Percentiles rank a stretch among this genome's conserved stretches.
These are phyloP conservation scores for Phytopythium vexans DNA, from an alignment of 352 stramenopile species.

Conservation along the genomic window DNA sequence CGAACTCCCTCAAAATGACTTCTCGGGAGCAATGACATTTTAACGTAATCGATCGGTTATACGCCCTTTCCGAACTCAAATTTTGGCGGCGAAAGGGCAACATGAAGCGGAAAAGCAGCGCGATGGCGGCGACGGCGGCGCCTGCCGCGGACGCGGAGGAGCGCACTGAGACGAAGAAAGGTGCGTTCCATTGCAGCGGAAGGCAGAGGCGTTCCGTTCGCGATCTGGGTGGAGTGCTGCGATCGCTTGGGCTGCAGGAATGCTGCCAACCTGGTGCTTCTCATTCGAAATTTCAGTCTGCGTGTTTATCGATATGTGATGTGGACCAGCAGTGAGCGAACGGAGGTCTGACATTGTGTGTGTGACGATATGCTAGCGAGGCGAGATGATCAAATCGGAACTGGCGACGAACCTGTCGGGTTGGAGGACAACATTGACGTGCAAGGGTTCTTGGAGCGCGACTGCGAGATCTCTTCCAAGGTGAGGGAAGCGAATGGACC, in stretches of 20 bases:
- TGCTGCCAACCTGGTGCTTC: too few species aligned
- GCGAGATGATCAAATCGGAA: slow-evolving; percentile 3
- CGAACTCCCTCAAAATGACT: not conserved
- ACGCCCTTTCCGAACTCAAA: not conserved
- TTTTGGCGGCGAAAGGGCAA: slow-evolving; percentile 1
- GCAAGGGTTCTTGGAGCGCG: slow-evolving; percentile 39
- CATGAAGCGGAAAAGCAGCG: too few species aligned
- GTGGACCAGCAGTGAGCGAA: too few species aligned
- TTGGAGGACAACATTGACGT: slow-evolving; percentile 33
- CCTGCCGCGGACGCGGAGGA: too few species aligned
- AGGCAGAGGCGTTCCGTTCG: too few species aligned
- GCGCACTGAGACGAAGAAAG: too few species aligned
- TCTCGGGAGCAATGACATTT: not conserved
- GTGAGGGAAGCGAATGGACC: slow-evolving; percentile 10
- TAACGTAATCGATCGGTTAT: not conserved
- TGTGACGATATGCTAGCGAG: not conserved
- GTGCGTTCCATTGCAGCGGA: too few species aligned
- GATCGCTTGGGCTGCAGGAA: too few species aligned
- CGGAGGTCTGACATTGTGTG: not conserved
- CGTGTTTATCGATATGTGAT: too few species aligned
- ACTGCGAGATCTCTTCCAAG: slow-evolving; percentile 41
- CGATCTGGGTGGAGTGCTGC: too few species aligned
- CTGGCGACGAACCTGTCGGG: slow-evolving; percentile 2
- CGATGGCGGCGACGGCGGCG: too few species aligned
- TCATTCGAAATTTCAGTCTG: too few species aligned